A percentile compares a stretch with the other conserved stretches of the same genome.
Evolutionary conservation across 495 filamentous ascomycete genomes (phyloP).

Genomic region (Schizothecium vesticola): DNA sequence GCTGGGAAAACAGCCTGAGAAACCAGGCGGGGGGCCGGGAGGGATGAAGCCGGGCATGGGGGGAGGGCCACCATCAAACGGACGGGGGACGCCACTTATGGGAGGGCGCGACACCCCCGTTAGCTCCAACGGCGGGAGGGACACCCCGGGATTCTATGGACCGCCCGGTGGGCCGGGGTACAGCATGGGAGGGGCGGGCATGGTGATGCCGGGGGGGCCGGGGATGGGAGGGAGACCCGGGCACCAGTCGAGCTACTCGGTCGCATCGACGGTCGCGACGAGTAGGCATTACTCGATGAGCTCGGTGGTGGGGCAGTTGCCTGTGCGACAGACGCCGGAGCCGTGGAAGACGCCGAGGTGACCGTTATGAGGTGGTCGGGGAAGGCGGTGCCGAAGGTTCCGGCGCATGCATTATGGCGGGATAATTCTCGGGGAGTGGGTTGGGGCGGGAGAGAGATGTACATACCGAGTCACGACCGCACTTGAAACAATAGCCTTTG

Average conservation of each 20-base stretch:
- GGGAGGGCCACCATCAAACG: background rate
- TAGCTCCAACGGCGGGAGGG: background rate
- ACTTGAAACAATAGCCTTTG: background rate
- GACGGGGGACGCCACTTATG: background rate
- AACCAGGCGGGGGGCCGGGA: background rate
- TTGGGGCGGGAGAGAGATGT: background rate
- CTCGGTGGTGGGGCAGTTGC: background rate
- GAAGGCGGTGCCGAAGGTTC: background rate
- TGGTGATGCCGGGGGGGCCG: background rate
- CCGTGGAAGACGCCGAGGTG: background rate
- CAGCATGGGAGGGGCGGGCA: background rate
- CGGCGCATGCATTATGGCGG: background rate
- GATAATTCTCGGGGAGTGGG: background rate
- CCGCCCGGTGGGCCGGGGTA: background rate
- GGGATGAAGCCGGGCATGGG: background rate
- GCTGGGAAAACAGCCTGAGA: background rate
- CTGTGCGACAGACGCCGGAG: background rate
- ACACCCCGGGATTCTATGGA: background rate
- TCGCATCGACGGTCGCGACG: background rate
- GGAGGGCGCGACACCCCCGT: background rate
- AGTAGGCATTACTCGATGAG: background rate
- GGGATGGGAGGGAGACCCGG: background rate
- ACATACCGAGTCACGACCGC: background rate
- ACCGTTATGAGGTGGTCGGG: background rate
- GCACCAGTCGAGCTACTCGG: background rate